These are phyloP conservation scores for Fusarium marasasianum DNA, from an alignment of 2,329 filamentous ascomycete genomes.

Conservation along the genomic window DNA sequence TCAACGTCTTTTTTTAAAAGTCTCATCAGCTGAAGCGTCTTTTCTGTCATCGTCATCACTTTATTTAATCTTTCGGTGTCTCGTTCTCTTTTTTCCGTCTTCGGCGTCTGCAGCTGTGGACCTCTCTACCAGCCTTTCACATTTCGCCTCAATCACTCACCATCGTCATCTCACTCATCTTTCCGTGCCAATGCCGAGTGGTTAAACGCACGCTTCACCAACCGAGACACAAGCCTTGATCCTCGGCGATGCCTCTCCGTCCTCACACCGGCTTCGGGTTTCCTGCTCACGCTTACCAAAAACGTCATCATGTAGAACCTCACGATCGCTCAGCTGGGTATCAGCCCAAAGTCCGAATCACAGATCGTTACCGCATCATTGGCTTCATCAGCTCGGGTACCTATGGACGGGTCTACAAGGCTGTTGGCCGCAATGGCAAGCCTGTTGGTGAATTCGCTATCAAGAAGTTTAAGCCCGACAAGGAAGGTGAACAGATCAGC, in stretches of 20 bases:
- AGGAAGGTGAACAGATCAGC: conserved; percentile 92
- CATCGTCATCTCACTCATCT: background rate
- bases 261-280: conserved; percentile 45
- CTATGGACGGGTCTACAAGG: conserved; percentile 98
- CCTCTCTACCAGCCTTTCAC: background rate
- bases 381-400: conserved; percentile 98
- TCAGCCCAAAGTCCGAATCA: conserved; percentile 84
- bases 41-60: conserved; percentile 7
- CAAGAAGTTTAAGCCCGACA: conserved; percentile 99
- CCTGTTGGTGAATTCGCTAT: conserved; percentile 87
- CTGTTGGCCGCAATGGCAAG: conserved; percentile 68
- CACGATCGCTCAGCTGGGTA: conserved; percentile 65
- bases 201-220: conserved; percentile 7
- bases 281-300: conserved; percentile 47
- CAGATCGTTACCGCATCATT: conserved; percentile 94
- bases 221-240: background rate
- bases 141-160: background rate
- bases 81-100: background rate
- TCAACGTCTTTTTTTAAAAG: background rate
- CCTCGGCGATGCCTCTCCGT: conserved; percentile 47
- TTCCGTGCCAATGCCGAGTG: conserved; percentile 37
- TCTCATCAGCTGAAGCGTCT: background rate
- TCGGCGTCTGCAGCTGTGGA: conserved; percentile 10
- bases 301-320: conserved; percentile 56
- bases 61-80: background rate